These are phyloP conservation scores for Eutrema heterophyllum DNA, from an alignment of 345 rosid species.

Conservation along the genomic window DNA sequence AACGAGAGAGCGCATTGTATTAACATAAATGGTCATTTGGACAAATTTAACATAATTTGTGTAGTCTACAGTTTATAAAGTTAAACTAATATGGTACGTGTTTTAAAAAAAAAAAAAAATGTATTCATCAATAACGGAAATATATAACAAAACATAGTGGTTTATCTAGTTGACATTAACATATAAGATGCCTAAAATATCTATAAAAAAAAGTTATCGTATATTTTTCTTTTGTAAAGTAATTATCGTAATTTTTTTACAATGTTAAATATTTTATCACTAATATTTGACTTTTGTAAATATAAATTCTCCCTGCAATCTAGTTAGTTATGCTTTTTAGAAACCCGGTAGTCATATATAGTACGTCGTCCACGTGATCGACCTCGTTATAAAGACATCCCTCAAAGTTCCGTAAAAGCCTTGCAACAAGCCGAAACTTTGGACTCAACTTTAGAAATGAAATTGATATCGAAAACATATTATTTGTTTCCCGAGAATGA, in stretches of 20 bases:
- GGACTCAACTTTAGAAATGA: not conserved
- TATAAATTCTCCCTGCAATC: not conserved
- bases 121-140: no score
- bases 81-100: no score
- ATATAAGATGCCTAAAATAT: not conserved
- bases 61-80: not conserved
- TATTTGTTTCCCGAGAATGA: not conserved
- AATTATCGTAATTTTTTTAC: not conserved
- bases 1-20: not conserved
- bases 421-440: constrained; percentile 24
- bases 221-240: no score
- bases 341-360: not conserved
- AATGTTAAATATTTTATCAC: not conserved
- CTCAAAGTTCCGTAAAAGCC: constrained; percentile 7
- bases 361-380: constrained; percentile 18
- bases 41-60: not conserved
- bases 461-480: not conserved
- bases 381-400: constrained; percentile 4
- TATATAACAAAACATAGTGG: not conserved
- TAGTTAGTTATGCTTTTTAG: not conserved
- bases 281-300: not conserved
- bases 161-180: not conserved
- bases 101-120: no score
- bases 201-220: no score
- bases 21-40: not conserved